Base-by-base conservation (phyloP, 1,139 yeast genomes). In the Protomyces inundatus region DNA sequence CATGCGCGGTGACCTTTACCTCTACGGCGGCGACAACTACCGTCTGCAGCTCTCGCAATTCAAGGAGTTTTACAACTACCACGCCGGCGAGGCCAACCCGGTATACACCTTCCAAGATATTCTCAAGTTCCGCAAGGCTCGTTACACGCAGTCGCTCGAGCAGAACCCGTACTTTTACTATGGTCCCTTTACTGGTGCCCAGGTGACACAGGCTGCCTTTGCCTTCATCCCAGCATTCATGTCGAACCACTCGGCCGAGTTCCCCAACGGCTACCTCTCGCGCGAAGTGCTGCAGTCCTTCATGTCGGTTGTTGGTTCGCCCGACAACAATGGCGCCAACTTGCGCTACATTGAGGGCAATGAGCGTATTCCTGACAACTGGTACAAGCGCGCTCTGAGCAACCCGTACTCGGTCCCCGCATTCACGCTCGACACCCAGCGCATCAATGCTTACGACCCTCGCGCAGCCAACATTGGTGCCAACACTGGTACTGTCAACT, bases 221-320 rank as follows among this genome's bases (percentile, higher is more conserved):
- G 52, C 62, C 52, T 58, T 58, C 46, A 58, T 58, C 37, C 54
- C 55, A 32, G 62, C 62, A 4, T 58, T 58, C 62, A 58, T 58
- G 56, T 58, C 62, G 16, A 58, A 58, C 45, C 62, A 58, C 62
- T 50, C 55, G 14, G 62, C 62, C n/a, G 62, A 58, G 36, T 52
- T 33, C 53, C 62, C 62, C 52, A 58, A 58, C 54, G 62, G 62
- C 3, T 35, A 39, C 55, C 45, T 58, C 42, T 50, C 62, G 16
- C 55, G 62, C 39, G 52, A 39, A 32, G 54, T 55, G 42, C 45
- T 58, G 48, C 53, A 58, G 45, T 51, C 62, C 4, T 58, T 58
- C 62, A 36, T 58, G 51, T 51, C 62, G 4, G 62, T 51, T 39
- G 14, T 55, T 16, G 53, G 53, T n/a, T 55, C 42, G 12, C 34